Conservation (phyloP, 805 yeast species). For the Hanseniaspora mollemarum region DNA sequence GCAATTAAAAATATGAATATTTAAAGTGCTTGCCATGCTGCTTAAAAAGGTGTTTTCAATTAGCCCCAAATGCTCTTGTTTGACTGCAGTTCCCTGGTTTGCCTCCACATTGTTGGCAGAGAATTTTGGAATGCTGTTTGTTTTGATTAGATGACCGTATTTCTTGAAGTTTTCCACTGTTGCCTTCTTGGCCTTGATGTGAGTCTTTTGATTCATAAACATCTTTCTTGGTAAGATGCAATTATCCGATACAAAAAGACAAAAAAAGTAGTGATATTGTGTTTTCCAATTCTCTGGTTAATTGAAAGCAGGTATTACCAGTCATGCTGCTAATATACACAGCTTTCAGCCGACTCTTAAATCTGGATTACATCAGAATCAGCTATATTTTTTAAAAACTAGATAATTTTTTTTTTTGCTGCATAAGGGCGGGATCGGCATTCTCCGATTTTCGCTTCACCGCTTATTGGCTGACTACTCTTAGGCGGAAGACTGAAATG, state of each 20-base stretch:
- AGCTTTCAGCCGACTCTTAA: too few species aligned
- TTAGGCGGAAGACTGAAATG: too few species aligned
- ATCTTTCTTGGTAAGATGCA: neutral
- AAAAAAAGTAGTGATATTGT: too few species aligned
- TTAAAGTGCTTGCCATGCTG: neutral
- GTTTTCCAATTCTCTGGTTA: neutral
- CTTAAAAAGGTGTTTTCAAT: slow-evolving; percentile 2
- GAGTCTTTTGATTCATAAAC: neutral
- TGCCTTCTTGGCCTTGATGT: slow-evolving; percentile 4
- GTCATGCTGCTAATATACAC: too few species aligned
- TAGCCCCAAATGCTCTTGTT: slow-evolving; percentile 6
- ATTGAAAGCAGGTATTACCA: too few species aligned
- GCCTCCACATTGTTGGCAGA: neutral
- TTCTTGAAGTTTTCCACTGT: slow-evolving; percentile 13
- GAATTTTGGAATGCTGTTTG: slow-evolving; percentile 1
- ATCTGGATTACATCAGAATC: too few species aligned
- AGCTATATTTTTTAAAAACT: too few species aligned
- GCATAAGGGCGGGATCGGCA: neutral
- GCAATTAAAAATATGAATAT: slow-evolving; percentile 16
- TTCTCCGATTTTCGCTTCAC: too few species aligned
- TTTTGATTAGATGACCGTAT: slow-evolving; percentile 6
- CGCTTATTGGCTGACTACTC: too few species aligned
- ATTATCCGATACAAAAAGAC: neutral
- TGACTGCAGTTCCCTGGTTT: slow-evolving; percentile 17
- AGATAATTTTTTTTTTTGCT: neutral